phyloP scores from a whole-genome alignment of 306 rosid genomes.

The Inga leiocalycina region DNA sequence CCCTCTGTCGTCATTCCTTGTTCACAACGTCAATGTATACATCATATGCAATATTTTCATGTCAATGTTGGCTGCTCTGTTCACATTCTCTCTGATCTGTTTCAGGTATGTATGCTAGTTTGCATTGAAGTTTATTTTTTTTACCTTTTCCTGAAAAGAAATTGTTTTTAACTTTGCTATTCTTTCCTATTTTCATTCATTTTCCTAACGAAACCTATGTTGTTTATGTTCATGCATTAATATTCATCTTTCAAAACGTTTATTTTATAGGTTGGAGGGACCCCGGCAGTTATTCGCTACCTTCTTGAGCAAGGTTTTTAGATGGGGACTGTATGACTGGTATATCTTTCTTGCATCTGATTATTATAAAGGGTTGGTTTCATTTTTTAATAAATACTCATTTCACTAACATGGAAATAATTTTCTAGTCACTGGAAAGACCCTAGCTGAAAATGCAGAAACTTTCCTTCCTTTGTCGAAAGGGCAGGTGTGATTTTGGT shows the following conservation, averaged over 20 bases:
- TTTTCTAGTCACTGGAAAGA: slow-evolving; percentile 80
- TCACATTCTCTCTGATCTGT: too few species aligned
- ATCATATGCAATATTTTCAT: too few species aligned
- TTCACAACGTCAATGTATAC: too few species aligned
- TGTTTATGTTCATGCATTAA: slow-evolving; percentile 14
- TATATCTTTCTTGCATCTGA: slow-evolving; percentile 37
- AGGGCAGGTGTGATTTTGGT: slow-evolving; percentile 72
- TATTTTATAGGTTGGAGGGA: slow-evolving; percentile 86
- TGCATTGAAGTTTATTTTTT: slow-evolving; percentile 14
- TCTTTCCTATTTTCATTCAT: slow-evolving; percentile 7
- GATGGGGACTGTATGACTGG: slow-evolving; percentile 94
- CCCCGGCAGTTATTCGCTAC: slow-evolving; percentile 85
- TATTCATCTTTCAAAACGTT: slow-evolving; percentile 13
- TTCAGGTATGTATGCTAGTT: slow-evolving; percentile 29
- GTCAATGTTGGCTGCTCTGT: too few species aligned
- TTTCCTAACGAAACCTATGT: slow-evolving; percentile 7
- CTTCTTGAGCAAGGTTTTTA: slow-evolving; percentile 78
- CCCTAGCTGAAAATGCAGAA: slow-evolving; percentile 85
- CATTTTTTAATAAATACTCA: not conserved
- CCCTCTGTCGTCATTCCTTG: too few species aligned
- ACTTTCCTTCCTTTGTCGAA: slow-evolving; percentile 67
- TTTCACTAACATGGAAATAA: slow-evolving; percentile 33
- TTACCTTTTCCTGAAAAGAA: not conserved
- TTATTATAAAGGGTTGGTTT: slow-evolving; percentile 16
- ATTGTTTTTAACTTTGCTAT: slow-evolving; percentile 23